Percentiles rank a stretch among this genome's conserved stretches.
Conservation (phyloP, 1,284 basidiomycete genomes). For the Ganoderma lucidum region DNA sequence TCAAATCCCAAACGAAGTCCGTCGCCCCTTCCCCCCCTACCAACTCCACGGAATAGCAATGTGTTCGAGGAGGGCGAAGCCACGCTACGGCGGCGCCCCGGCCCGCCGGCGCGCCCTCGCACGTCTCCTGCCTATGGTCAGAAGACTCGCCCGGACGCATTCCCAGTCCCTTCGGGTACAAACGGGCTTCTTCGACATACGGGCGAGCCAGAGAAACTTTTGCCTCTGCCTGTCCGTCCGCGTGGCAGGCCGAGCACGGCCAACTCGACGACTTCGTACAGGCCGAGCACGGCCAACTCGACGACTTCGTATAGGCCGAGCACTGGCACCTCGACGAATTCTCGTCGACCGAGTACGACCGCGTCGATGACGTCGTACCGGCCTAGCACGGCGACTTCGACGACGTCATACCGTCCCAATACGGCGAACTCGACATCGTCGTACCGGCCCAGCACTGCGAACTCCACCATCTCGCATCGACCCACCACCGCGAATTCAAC, state of each 20-base stretch:
- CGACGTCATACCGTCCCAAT: background rate
- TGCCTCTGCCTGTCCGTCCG: background rate
- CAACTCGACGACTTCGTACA: no score
- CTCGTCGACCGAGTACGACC: background rate
- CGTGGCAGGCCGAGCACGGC: conserved; percentile 13
- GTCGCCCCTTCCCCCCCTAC: conserved; percentile 10
- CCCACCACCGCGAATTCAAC: background rate
- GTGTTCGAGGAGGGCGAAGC: background rate
- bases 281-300: background rate
- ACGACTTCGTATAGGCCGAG: conserved; percentile 10
- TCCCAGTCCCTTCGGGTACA: background rate
- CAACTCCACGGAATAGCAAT: conserved; percentile 5
- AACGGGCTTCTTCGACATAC: background rate
- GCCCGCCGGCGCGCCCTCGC: background rate
- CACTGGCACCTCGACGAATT: conserved; percentile 8
- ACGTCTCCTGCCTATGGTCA: background rate
- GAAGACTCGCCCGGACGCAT: background rate
- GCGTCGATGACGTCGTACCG: background rate
- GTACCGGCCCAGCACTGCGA: background rate
- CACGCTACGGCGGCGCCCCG: background rate
- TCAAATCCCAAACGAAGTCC: conserved; percentile 10
- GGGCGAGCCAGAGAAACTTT: conserved; percentile 12
- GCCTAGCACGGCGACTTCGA: background rate
- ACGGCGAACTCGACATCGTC: background rate
- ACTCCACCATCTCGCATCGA: background rate